Base-by-base conservation (phyloP, 176 grass and related monocot genomes). In the Miscanthus lutarioriparius region DNA sequence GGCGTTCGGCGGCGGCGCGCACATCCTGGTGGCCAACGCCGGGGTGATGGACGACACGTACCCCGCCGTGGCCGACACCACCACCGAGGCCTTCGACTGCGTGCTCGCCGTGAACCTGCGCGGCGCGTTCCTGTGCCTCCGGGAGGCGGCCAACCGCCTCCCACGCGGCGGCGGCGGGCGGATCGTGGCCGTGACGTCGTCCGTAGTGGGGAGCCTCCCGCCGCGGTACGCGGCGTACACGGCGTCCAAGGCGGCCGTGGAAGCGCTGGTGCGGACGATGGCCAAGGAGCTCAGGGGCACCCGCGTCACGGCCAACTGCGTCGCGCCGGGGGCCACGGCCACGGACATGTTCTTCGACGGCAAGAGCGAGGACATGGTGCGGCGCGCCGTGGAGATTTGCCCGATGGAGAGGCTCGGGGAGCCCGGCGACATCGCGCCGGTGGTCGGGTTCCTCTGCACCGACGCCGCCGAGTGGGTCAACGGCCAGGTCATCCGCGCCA, bases 111-210 rank as follows among this genome's bases (percentile, higher is more conserved):
- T 85, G 1, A 94, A 97, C 86, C 13, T 67, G 35, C 91, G 89
- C 70, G 95, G 95, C 67, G 91, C 86, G 9, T 97, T 94, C 87
- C 90, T 94, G 4, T 92, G 90, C 83, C 86, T 91, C 70, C 92
- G 95, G 1, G 95, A 97, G 90, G 95, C 88, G 0, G 86, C 88
- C 4, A 87, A 81, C 68, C 84, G 90, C 1, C 63, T 91, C 10
- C 81, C 70, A 2, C 95, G 77, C 9, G 92, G 87, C 28, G 92
- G 95, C 53, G 87, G 86, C 27, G 94, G 94, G 1, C 66, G 92
- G 74, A 92, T 97, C 67, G 81, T 97, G 6, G 89, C 92, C 4
- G 83, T 96, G 39, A 93, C 94, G 58, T 93, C 91, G 65, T 80
- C 87, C 8, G 86, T 72, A 36, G 78, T 86, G n/a, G 80, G 6